Conservation (phyloP, 345 rosid genomes). For the Salix dunnii region DNA sequence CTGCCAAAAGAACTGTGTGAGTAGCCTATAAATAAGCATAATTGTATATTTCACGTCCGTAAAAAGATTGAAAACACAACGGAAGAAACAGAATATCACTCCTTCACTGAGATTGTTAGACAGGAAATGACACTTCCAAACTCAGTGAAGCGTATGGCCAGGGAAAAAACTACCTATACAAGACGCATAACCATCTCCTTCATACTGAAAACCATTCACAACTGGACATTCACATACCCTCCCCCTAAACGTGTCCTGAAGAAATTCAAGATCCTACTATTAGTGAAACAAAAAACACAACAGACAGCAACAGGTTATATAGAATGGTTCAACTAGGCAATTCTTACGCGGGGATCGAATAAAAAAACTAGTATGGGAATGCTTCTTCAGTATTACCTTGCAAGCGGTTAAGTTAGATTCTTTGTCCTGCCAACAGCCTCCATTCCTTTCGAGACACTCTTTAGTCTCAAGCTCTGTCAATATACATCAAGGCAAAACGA, state of each 20-base stretch:
- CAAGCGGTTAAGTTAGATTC: conserved; percentile 70
- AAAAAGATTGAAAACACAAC: too few relatives aligned
- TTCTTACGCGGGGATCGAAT: neutral
- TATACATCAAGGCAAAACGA: neutral
- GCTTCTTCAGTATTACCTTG: conserved; percentile 41
- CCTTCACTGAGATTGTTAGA: neutral
- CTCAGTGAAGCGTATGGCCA: neutral
- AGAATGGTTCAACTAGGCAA: neutral
- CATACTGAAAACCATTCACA: conserved; percentile 28
- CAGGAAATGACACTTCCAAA: neutral
- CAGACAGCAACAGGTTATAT: neutral
- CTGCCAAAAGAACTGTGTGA: conserved; percentile 33
- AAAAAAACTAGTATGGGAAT: neutral
- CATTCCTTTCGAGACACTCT: conserved; percentile 71
- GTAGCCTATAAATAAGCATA: neutral
- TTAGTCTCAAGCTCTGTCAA: conserved; percentile 78
- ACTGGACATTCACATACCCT: conserved; percentile 30
- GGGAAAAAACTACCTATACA: conserved; percentile 22
- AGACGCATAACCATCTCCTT: conserved; percentile 31
- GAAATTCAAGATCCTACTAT: neutral
- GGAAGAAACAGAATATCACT: too few relatives aligned
- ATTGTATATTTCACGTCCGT: neutral
- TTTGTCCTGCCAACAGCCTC: conserved; percentile 88
- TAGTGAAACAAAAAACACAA: neutral
- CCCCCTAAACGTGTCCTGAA: conserved; percentile 35